These are phyloP conservation scores for Ambispora gerdemannii DNA, from an alignment of 192 early-diverging fungal species.

Conservation along the genomic window DNA sequence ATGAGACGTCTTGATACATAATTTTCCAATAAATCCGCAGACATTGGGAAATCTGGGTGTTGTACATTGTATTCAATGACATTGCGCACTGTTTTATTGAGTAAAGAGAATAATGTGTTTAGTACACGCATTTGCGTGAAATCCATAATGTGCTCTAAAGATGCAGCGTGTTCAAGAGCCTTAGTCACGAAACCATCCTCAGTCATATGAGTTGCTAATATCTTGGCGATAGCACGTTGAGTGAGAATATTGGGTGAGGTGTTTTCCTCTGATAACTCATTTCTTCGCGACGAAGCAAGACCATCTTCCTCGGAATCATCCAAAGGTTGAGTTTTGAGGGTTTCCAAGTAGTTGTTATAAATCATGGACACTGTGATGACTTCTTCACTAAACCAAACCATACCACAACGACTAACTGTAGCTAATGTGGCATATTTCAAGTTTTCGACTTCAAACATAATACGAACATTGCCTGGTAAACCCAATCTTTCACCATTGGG, in stretches of 20 bases:
- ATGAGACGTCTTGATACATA: conserved; percentile 84
- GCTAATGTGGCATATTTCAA: conserved; percentile 96
- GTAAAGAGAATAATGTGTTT: conserved; percentile 82
- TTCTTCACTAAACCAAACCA: conserved; percentile 99
- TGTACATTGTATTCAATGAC: conserved; percentile 87
- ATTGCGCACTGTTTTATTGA: conserved; percentile 81
- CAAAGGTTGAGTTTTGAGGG: conserved; percentile 67
- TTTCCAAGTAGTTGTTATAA: conserved; percentile 78
- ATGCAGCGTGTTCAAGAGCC: conserved; percentile 63
- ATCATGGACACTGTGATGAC: conserved; percentile 80
- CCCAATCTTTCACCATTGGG: conserved; percentile 98
- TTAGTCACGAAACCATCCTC: conserved; percentile 73
- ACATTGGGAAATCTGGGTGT: conserved; percentile 95
- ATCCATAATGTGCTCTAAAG: conserved; percentile 97
- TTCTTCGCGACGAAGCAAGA: conserved; percentile 38
- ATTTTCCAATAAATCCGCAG: conserved; percentile 65
- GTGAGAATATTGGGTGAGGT: conserved; percentile 61
- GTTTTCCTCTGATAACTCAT: conserved; percentile 43
- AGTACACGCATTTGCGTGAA: conserved; percentile 85
- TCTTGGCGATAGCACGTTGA: conserved; percentile 74
- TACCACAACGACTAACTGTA: conserved; percentile 98
- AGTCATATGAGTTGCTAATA: conserved; percentile 69
- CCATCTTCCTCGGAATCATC: conserved; percentile 77
- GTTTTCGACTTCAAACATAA: conserved; percentile 99
- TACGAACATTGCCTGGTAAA: conserved; percentile 92